A percentile compares a stretch with the other conserved stretches of the same genome.
phyloP scores from a whole-genome alignment of 1,284 basidiomycete genomes.

The Coriolopsis trogii region DNA sequence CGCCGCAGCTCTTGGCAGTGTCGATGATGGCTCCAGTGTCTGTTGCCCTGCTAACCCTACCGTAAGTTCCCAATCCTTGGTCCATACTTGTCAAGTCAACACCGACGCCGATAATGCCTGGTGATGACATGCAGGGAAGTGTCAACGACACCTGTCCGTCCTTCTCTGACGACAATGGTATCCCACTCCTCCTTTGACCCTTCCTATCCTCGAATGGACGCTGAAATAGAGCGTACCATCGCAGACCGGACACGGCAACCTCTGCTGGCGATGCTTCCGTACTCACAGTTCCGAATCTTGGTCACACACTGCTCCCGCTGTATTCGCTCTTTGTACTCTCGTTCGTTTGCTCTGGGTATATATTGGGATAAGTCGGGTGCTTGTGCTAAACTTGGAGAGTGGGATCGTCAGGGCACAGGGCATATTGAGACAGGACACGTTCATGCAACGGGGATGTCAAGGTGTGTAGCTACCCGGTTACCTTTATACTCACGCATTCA shows the following conservation, averaged over 20 bases:
- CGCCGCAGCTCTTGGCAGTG: conserved; percentile 65
- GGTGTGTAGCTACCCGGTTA: too few relatives aligned
- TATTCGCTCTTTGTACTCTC: conserved; percentile 18
- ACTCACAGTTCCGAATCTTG: conserved; percentile 2
- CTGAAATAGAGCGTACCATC: too few relatives aligned
- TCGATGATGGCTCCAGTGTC: conserved; percentile 55
- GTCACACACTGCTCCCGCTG: conserved; percentile 15
- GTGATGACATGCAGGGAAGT: conserved; percentile 39
- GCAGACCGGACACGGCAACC: conserved; percentile 15
- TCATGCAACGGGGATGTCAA: too few relatives aligned
- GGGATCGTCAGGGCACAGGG: too few relatives aligned
- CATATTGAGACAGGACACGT: too few relatives aligned
- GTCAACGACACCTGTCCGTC: conserved; percentile 66
- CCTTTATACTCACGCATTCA: too few relatives aligned
- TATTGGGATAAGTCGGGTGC: conserved; percentile 12
- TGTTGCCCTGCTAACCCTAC: conserved; percentile 74
- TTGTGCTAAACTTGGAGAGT: not conserved
- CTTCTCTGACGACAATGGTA: conserved; percentile 67
- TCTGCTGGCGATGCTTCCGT: conserved; percentile 6
- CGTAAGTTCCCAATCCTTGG: conserved; percentile 38
- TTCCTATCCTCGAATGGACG: not conserved
- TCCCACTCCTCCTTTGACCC: conserved; percentile 54
- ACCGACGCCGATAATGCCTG: too few relatives aligned
- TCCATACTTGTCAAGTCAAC: too few relatives aligned
- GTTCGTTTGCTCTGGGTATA: conserved; percentile 10